phyloP scores from a whole-genome alignment of 2,329 filamentous ascomycete species.

The Setomelanomma holmii region DNA sequence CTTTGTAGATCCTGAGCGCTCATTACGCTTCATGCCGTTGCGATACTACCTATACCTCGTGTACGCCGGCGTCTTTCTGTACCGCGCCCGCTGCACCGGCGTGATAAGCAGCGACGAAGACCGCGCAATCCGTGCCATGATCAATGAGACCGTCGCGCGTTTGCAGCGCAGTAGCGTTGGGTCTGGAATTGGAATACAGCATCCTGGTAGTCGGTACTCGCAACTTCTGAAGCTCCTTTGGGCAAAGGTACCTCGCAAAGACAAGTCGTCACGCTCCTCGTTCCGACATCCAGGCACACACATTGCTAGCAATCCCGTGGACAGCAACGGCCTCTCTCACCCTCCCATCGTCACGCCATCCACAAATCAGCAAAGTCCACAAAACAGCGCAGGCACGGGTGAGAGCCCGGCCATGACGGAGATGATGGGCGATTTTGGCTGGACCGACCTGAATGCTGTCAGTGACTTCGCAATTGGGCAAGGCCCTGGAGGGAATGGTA shows the following conservation, averaged over 20 bases:
- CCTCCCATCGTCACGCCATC: conserved; percentile 8
- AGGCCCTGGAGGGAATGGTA: conserved; percentile 43
- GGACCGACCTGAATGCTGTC: conserved; percentile 57
- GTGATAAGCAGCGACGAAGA: conserved; percentile 58
- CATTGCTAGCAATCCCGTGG: conserved; percentile 34
- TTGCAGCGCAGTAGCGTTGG: conserved; percentile 54
- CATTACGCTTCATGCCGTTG: conserved; percentile 57
- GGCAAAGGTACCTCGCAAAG: conserved; percentile 53
- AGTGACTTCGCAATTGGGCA: conserved; percentile 56
- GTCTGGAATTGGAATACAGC: conserved; percentile 47
- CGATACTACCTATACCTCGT: conserved; percentile 59
- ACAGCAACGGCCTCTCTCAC: conserved; percentile 33
- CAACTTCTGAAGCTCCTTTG: conserved; percentile 56
- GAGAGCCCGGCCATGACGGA: conserved; percentile 54
- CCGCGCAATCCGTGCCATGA: conserved; percentile 54
- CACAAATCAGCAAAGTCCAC: conserved; percentile 28
- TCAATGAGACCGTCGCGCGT: conserved; percentile 54
- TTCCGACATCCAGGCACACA: conserved; percentile 44
- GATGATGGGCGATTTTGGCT: conserved; percentile 58
- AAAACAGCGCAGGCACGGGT: conserved; percentile 48
- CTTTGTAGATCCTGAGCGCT: conserved; percentile 57
- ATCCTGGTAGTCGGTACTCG: conserved; percentile 56
- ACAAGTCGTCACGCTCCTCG: conserved; percentile 31
- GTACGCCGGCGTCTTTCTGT: conserved; percentile 58
- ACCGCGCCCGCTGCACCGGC: conserved; percentile 56